phyloP scores from a whole-genome alignment of 2,329 filamentous ascomycete genomes.

The Cordyceps fumosorosea region DNA sequence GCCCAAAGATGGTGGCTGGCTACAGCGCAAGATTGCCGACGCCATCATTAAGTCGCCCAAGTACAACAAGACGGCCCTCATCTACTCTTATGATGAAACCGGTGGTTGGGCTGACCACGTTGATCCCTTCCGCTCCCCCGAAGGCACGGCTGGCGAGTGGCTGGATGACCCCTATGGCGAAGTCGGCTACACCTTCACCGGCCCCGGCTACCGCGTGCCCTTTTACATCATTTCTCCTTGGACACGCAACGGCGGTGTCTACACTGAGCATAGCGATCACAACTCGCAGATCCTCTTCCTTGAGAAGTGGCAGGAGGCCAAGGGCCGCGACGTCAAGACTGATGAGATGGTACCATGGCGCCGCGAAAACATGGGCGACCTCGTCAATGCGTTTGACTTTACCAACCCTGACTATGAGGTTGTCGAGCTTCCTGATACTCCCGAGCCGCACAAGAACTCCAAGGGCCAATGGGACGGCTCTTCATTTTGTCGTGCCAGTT shows the following conservation, averaged over 20 bases:
- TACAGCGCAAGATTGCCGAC: conserved; percentile 45
- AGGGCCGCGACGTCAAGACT: conserved; percentile 32
- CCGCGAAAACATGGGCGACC: conserved; percentile 27
- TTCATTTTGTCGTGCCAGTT: conserved; percentile 35
- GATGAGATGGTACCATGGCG: conserved; percentile 26
- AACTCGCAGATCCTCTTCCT: conserved; percentile 49
- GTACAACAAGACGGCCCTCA: conserved; percentile 41
- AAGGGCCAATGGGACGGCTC: conserved; percentile 39
- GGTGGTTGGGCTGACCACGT: conserved; percentile 51
- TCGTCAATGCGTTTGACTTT: conserved; percentile 36
- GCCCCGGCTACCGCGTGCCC: conserved; percentile 40
- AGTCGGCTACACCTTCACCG: conserved; percentile 30
- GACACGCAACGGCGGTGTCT: conserved; percentile 47
- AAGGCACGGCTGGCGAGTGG: conserved; percentile 46
- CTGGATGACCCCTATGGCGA: conserved; percentile 34
- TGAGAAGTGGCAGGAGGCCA: conserved; percentile 38
- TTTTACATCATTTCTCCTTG: conserved; percentile 51
- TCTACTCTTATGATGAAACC: conserved; percentile 41
- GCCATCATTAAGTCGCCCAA: conserved; percentile 42
- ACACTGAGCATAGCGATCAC: conserved; percentile 48
- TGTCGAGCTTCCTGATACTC: conserved; percentile 37
- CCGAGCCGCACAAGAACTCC: conserved; percentile 34
- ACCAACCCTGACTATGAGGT: conserved; percentile 43
- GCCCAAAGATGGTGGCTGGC: conserved; percentile 47
- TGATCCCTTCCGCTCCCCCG: conserved; percentile 41